Evolutionary conservation across 2,329 filamentous ascomycete species (phyloP), one percentile per base, ranked within the genome.

Genomic region (Scopulariopsis brevicaulis): DNA sequence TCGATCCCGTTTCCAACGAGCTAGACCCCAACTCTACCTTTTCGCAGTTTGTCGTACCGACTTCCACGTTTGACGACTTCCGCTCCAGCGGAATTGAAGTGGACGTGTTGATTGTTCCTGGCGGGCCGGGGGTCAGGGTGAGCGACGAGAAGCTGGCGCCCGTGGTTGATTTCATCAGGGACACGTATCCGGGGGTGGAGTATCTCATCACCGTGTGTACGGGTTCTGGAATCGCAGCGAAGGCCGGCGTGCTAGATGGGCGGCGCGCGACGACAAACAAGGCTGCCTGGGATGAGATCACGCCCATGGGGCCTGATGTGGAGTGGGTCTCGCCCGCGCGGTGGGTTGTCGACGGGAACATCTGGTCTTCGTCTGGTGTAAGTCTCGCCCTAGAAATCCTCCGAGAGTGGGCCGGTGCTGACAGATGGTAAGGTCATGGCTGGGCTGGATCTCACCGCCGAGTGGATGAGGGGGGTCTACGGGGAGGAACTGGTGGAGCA

Each of bases 201-300:
- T 80, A 81, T 62, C 64, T 86, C 14, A 72, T 89, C 51, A 86
- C 84, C 0, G 76, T 89, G 1, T 89, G 86, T 67, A 89, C 84
- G 1, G 86, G 86, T 0, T 74, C 81, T 4, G 77, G 77, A 2
- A 68, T 87, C 4, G 74, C 81, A 0, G 85, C 85, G 0, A 70
- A 73, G 51, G 73, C 83, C 0, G 85, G 85, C 0, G 67, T 87
- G 1, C 66, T 90, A 34, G 77, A 87, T 60, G 80, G 82, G 0
- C 73, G 71, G 60, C 70, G 74, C 18, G 86, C 84, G 4, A 89
- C 86, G 3, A 85, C 82, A 18, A 89, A 89, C 66, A 89, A 89
- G 69, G 68, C 68, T 7, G 74, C 76, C 0, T 88, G 79, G 74
- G 67, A 69, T 8, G 68, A 68, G 61, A 77, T 81, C 10, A 77